Percentiles rank a stretch among this genome's conserved stretches.
These are phyloP conservation scores for Albugo candida DNA, from an alignment of 352 stramenopile genomes.

Conservation along the genomic window DNA sequence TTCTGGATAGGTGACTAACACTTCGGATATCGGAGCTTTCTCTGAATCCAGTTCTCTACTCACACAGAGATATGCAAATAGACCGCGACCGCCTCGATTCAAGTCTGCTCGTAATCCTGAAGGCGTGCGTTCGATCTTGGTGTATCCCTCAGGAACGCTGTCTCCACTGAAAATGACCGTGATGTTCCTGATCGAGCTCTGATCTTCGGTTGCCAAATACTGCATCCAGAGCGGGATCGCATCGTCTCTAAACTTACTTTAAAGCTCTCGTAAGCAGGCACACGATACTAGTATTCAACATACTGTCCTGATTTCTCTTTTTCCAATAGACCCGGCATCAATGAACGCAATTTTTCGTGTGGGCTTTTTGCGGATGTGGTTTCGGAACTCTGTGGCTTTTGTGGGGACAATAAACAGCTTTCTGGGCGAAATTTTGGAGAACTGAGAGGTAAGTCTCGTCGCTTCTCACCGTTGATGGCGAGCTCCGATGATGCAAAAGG, in stretches of 20 bases:
- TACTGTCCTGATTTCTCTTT: conserved; percentile 22
- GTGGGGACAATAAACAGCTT: too few species aligned
- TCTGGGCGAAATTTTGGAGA: too few species aligned
- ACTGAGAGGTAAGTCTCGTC: too few species aligned
- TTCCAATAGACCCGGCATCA: conserved; percentile 24
- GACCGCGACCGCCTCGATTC: conserved; percentile 59
- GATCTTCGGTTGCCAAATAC: conserved; percentile 11
- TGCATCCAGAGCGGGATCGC: background rate
- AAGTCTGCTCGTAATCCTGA: conserved; percentile 56
- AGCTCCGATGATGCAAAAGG: too few species aligned
- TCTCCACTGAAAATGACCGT: conserved; percentile 65
- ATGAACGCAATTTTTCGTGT: conserved; percentile 23
- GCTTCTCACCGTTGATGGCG: too few species aligned
- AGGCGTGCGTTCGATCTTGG: conserved; percentile 58
- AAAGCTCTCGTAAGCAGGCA: conserved; percentile 1
- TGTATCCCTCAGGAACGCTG: conserved; percentile 38
- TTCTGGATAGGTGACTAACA: conserved; percentile 57
- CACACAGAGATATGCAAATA: conserved; percentile 57
- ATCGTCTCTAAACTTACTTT: background rate
- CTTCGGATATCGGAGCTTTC: conserved; percentile 56
- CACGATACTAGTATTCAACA: conserved; percentile 16
- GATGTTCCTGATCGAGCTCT: conserved; percentile 42
- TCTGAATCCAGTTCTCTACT: conserved; percentile 21
- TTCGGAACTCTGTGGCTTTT: too few species aligned
- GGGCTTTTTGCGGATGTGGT: conserved; percentile 18